Evolutionary conservation across 768 basidiomycete genomes (phyloP).

Genomic region (Cystoderma amianthinum): DNA sequence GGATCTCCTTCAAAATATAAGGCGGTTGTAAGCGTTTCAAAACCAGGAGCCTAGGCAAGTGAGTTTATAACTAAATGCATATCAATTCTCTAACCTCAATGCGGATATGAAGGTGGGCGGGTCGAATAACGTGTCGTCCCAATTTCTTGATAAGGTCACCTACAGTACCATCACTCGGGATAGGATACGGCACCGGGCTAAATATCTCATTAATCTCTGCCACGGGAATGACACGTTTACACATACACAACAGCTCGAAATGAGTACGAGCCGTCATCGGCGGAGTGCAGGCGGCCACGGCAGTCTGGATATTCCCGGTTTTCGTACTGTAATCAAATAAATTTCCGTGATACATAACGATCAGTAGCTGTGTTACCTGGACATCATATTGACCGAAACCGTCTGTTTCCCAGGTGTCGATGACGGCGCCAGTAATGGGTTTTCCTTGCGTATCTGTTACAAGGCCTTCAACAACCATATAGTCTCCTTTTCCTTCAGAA

Average conservation of each 20-base stretch:
- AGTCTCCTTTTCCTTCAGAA: slow-evolving; percentile 82
- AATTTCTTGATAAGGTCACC: slow-evolving; percentile 50
- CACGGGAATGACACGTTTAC: not conserved
- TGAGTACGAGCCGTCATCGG: slow-evolving; percentile 56
- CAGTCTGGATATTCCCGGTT: slow-evolving; percentile 59
- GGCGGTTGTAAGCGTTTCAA: slow-evolving; percentile 65
- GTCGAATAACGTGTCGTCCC: slow-evolving; percentile 68
- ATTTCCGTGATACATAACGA: too few species aligned
- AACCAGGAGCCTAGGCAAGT: slow-evolving; percentile 53
- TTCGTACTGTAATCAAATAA: slow-evolving; percentile 41
- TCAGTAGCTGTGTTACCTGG: slow-evolving; percentile 26
- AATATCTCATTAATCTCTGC: not conserved
- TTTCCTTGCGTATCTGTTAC: slow-evolving; percentile 56
- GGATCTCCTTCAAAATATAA: slow-evolving; percentile 68
- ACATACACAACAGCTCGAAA: slow-evolving; percentile 64
- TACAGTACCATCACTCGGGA: slow-evolving; percentile 75
- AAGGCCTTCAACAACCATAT: slow-evolving; percentile 74
- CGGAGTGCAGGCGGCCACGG: slow-evolving; percentile 55
- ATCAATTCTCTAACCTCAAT: slow-evolving; percentile 38
- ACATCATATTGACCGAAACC: slow-evolving; percentile 39
- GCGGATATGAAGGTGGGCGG: slow-evolving; percentile 75
- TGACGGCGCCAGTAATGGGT: slow-evolving; percentile 57
- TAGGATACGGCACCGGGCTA: slow-evolving; percentile 60
- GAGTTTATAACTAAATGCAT: not conserved
- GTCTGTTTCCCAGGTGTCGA: slow-evolving; percentile 87